Evolutionary conservation across 495 filamentous ascomycete genomes (phyloP).

Genomic region (Aspergillus haitiensis): DNA sequence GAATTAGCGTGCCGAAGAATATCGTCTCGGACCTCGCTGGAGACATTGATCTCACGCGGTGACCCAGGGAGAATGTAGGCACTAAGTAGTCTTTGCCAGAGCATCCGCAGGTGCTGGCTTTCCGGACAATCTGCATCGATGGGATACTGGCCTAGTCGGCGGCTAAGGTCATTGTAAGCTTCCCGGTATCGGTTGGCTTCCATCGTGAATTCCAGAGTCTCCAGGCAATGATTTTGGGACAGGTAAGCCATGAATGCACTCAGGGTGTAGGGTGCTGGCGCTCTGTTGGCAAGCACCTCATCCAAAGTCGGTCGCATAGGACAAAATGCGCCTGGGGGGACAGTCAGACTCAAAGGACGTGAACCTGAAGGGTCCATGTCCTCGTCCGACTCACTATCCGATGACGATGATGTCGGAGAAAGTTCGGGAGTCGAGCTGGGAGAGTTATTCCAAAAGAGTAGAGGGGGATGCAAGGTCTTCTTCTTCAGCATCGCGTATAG

Average conservation of each 20-base stretch:
- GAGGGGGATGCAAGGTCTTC: conserved; percentile 44
- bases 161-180: conserved; percentile 61
- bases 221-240: conserved; percentile 95
- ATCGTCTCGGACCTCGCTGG: conserved; percentile 77
- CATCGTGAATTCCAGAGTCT: conserved; percentile 96
- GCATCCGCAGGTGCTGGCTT: conserved; percentile 68
- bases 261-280: conserved; percentile 88
- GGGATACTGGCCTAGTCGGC: conserved; percentile 41
- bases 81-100: conserved; percentile 62
- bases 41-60: conserved; percentile 90
- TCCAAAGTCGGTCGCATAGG: conserved; percentile 76
- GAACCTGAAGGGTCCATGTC: conserved; percentile 53
- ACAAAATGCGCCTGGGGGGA: conserved; percentile 63
- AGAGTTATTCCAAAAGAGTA: conserved; percentile 45
- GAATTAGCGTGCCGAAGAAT: conserved; percentile 65
- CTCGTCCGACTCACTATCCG: conserved; percentile 58
- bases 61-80: conserved; percentile 63
- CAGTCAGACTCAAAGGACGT: conserved; percentile 62
- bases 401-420: conserved; percentile 43
- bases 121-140: conserved; percentile 54
- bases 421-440: conserved; percentile 46
- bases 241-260: conserved; percentile 95
- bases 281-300: conserved; percentile 84
- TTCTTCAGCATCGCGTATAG: conserved; percentile 53
- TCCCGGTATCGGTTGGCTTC: conserved; percentile 88